A percentile compares a stretch with the other conserved stretches of the same genome.
phyloP scores from a whole-genome alignment of 2,329 filamentous ascomycete species.

The Apiospora malaysiana region DNA sequence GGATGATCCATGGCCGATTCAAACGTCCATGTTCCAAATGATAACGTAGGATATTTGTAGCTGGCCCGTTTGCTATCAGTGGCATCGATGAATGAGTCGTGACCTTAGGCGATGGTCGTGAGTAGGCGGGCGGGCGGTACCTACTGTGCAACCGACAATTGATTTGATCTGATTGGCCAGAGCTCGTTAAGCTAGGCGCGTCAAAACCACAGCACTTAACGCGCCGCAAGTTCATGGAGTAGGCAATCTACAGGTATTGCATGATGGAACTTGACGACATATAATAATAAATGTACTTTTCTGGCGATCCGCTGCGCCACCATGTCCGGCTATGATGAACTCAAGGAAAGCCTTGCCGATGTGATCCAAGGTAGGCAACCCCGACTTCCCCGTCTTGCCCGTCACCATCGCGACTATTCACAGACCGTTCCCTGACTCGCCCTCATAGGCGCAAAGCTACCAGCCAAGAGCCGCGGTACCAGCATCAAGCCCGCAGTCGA shows the following conservation, averaged over 20 bases:
- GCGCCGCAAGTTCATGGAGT: neutral
- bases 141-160: neutral
- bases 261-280: neutral
- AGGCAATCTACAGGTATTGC: too few relatives aligned
- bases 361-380: slow-evolving; percentile 14
- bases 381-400: neutral
- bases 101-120: too few relatives aligned
- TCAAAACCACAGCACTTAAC: slow-evolving; percentile 15
- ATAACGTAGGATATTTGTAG: too few relatives aligned
- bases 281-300: neutral
- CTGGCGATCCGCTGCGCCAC: neutral
- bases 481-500: slow-evolving; percentile 70
- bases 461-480: slow-evolving; percentile 69
- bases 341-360: slow-evolving; percentile 14
- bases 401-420: neutral
- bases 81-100: too few relatives aligned
- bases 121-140: too few relatives aligned
- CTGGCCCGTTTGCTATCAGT: too few relatives aligned
- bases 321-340: slow-evolving; percentile 14
- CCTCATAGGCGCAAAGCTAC: slow-evolving; percentile 58
- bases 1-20: neutral
- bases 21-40: neutral
- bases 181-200: neutral
- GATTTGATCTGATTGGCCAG: neutral
- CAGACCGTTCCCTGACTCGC: neutral